These are phyloP conservation scores for Zygosaccharomyces gambellarensis DNA, from an alignment of 805 yeast genomes.

Conservation along the genomic window DNA sequence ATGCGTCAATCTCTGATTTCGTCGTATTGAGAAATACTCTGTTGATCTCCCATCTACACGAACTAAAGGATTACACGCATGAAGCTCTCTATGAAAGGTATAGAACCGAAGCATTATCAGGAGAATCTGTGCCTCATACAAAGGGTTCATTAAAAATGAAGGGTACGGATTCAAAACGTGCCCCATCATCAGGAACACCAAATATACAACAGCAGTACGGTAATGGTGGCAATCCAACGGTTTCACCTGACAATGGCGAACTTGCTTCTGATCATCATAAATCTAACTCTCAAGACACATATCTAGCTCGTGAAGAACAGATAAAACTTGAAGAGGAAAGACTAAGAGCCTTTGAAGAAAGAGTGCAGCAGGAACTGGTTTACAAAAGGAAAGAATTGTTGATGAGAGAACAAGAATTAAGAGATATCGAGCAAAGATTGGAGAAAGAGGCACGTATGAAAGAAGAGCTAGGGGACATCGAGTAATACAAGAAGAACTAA, in stretches of 20 bases:
- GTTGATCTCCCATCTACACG: conserved; percentile 78
- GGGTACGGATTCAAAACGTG: conserved; percentile 10
- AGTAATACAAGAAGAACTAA: not conserved
- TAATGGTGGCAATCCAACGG: not conserved
- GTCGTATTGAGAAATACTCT: conserved; percentile 72
- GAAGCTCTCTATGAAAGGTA: conserved; percentile 83
- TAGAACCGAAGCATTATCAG: conserved; percentile 79
- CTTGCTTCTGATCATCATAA: conserved; percentile 16
- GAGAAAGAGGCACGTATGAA: conserved; percentile 48
- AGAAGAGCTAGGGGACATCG: conserved; percentile 15
- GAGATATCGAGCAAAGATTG: conserved; percentile 70
- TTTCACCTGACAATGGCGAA: conserved; percentile 13
- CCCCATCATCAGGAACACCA: conserved; percentile 13
- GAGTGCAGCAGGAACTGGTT: conserved; percentile 82
- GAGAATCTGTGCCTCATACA: conserved; percentile 37
- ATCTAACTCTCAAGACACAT: conserved; percentile 36
- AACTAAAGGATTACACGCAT: conserved; percentile 83
- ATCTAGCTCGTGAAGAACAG: conserved; percentile 76
- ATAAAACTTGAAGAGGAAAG: conserved; percentile 86
- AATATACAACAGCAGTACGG: not conserved
- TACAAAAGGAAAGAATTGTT: conserved; percentile 76
- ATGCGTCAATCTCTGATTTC: conserved; percentile 75
- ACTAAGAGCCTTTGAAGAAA: conserved; percentile 76
- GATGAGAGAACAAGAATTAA: conserved; percentile 79
- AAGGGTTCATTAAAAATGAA: conserved; percentile 27